Evolutionary conservation across 2,329 filamentous ascomycete genomes (phyloP), one percentile per base, ranked within the genome.

Genomic region (Cladophialophora immunda): DNA sequence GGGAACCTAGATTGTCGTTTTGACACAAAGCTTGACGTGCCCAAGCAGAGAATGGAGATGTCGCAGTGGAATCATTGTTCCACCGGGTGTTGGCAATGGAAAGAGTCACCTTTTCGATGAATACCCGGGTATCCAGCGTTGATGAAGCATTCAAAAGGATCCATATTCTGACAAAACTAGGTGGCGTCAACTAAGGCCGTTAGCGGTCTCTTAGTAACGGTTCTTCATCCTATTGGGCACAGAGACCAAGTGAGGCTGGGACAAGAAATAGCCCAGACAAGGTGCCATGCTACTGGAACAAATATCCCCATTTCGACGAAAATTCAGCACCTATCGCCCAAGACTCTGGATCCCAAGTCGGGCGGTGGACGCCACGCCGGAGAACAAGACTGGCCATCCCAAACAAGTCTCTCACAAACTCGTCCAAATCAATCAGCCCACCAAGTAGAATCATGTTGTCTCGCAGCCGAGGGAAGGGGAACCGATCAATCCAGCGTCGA

Each of bases 401-500:
- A 61, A 76, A 76, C 4, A 79, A 29, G 65, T 80, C 78, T 9
- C 63, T 62, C 32, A 79, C 32, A 15, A 81, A 73, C 17, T 79
- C 77, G 27, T 80, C 78, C 25, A 78, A 74, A 67, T 82, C 77
- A 45, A 81, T 61, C 2, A 59, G 6, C 29, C 69, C 69, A 3
- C 61, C 58, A n/a, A 70, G 67, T 4, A 58, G 65, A 45, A 81
- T 81, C 54, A 81, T 64, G 56, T 75, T 76, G 57, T 81, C 77
- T n/a, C 80, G 70, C 73, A 81, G 75, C 29, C 72, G 73, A 5
- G 78, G 79, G 57, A 81, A 80, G 0, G 79, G 79, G 32, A 81
- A 77, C n/a, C 78, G 74, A 65, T 81, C 80, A 54, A 81, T 76
- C 78, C 78, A 81, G 0, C 73, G 72, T 25, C 75, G 75, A 68